These are phyloP conservation scores for Exophiala sp. DNA, from an alignment of 2,329 filamentous ascomycete species.

Conservation along the genomic window DNA sequence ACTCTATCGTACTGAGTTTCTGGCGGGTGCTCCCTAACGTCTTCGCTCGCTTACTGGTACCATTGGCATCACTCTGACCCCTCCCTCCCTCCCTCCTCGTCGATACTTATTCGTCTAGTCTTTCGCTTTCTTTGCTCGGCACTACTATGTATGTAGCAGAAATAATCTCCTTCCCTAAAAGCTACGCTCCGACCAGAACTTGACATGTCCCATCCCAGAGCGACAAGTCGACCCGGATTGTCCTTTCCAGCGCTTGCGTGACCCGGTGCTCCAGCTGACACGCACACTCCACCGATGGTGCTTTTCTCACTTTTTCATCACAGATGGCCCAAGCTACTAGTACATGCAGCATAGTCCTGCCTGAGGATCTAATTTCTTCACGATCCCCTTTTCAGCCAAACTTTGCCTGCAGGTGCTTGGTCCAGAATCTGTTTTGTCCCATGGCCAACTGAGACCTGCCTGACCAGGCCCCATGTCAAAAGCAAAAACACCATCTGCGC, in stretches of 20 bases:
- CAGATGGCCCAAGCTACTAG: slow-evolving; percentile 5
- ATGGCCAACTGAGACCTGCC: slow-evolving; percentile 16
- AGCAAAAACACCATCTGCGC: background rate
- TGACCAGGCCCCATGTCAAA: slow-evolving; percentile 13
- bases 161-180: background rate
- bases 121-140: background rate
- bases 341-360: slow-evolving; percentile 14
- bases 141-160: background rate
- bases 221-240: slow-evolving; percentile 7
- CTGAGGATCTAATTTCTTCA: slow-evolving; percentile 25
- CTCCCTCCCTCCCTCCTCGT: background rate
- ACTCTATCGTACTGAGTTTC: no score
- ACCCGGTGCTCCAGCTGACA: slow-evolving; percentile 1
- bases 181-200: background rate
- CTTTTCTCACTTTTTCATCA: slow-evolving; percentile 6
- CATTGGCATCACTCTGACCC: background rate
- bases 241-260: slow-evolving; percentile 10
- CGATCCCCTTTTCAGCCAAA: slow-evolving; percentile 19
- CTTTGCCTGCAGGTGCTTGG: slow-evolving; percentile 18
- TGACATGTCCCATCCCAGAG: slow-evolving; percentile 10
- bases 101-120: background rate
- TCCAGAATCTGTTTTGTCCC: slow-evolving; percentile 15
- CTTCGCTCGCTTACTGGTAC: background rate
- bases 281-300: background rate
- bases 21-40: background rate